Percentiles rank a stretch among this genome's conserved stretches.
Conservation (phyloP, 2,329 filamentous ascomycete species). For the Diaporthe sp. region DNA sequence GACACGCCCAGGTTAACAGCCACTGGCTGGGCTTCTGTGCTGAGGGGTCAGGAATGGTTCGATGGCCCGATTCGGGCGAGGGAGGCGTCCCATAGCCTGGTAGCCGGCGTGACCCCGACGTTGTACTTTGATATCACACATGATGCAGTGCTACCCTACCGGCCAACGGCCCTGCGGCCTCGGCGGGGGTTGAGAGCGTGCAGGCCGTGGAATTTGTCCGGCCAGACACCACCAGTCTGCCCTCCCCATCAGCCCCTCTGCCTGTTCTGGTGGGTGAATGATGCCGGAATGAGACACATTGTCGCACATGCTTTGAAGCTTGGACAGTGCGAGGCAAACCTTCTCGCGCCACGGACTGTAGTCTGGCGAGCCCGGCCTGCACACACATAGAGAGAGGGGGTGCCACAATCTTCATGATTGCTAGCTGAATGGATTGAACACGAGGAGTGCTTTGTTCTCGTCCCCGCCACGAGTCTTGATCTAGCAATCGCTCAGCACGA, state of each 20-base stretch:
- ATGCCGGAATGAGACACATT: conserved; percentile 24
- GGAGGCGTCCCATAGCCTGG: conserved; percentile 14
- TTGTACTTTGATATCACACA: conserved; percentile 32
- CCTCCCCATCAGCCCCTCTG: neutral
- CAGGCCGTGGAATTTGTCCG: conserved; percentile 27
- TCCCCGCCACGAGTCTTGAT: neutral
- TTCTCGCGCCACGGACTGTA: neutral
- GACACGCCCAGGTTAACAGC: neutral
- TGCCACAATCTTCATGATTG: neutral
- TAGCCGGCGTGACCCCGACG: conserved; percentile 28
- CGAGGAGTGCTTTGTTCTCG: conserved; percentile 7
- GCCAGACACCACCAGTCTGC: conserved; percentile 22
- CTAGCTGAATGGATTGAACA: neutral
- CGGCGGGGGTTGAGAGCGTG: conserved; percentile 27
- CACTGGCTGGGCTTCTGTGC: conserved; percentile 8
- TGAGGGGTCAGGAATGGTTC: conserved; percentile 17
- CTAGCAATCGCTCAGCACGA: neutral
- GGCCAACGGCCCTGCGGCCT: conserved; percentile 28
- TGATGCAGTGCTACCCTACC: conserved; percentile 31
- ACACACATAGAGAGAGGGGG: conserved; percentile 12
- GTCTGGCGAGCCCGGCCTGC: neutral
- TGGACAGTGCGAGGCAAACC: conserved; percentile 21
- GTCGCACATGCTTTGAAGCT: conserved; percentile 20
- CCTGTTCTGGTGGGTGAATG: neutral
- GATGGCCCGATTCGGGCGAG: conserved; percentile 28